These are phyloP conservation scores for Penicillium sp. DNA, from an alignment of 2,329 filamentous ascomycete genomes.

Conservation along the genomic window DNA sequence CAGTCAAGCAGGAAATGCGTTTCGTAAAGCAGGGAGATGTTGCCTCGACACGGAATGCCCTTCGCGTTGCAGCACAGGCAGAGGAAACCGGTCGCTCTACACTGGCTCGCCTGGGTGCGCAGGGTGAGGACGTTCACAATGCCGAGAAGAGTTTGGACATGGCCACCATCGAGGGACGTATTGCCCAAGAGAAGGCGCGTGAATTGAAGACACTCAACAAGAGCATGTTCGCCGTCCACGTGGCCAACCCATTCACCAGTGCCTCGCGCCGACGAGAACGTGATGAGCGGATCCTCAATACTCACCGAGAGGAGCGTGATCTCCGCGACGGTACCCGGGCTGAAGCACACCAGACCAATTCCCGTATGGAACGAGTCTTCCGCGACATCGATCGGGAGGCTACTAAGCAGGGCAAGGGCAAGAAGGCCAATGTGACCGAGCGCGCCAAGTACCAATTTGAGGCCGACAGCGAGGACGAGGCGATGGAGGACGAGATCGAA, in stretches of 20 bases:
- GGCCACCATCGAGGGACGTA: conserved; percentile 70
- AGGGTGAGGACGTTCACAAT: conserved; percentile 78
- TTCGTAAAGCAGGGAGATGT: conserved; percentile 77
- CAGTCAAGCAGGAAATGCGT: conserved; percentile 70
- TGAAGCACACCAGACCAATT: conserved; percentile 52
- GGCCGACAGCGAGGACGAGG: conserved; percentile 67
- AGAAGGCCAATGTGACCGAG: conserved; percentile 57
- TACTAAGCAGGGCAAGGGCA: conserved; percentile 49
- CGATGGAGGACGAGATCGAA: conserved; percentile 71
- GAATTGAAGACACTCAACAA: conserved; percentile 83
- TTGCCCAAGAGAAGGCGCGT: conserved; percentile 74
- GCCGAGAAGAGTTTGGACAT: conserved; percentile 80
- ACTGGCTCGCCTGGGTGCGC: conserved; percentile 69
- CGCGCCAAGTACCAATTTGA: conserved; percentile 75
- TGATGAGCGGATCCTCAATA: conserved; percentile 68
- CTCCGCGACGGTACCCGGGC: conserved; percentile 56
- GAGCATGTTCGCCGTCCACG: conserved; percentile 86
- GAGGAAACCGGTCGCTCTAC: conserved; percentile 71
- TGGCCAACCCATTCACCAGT: conserved; percentile 74
- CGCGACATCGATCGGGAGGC: conserved; percentile 61
- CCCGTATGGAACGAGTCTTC: conserved; percentile 63
- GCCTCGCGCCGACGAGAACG: conserved; percentile 62
- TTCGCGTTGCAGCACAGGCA: conserved; percentile 65
- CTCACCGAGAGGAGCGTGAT: conserved; percentile 58
- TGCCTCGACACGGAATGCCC: conserved; percentile 66